phyloP scores from a whole-genome alignment of 805 yeast species.

The Candida namnaoensis region DNA sequence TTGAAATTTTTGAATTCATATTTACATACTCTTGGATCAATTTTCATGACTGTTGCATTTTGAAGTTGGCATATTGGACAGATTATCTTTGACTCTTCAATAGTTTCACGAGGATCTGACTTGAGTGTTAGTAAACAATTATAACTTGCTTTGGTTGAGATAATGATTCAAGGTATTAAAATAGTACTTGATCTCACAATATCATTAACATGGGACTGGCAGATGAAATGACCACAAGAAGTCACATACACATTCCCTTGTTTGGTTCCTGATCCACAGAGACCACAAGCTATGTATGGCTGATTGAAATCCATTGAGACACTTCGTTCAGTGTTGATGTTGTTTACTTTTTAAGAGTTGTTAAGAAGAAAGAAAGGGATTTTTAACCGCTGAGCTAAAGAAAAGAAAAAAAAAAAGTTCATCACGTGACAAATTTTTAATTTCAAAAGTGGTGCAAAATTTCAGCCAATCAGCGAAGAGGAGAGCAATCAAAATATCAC shows the following conservation, averaged over 20 bases:
- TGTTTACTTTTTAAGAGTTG: not conserved
- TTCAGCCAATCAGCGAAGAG: too few relatives aligned
- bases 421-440: too few relatives aligned
- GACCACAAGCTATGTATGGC: conserved; percentile 22
- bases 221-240: conserved; percentile 29
- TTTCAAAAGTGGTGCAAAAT: too few relatives aligned
- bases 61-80: conserved; percentile 12
- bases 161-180: not conserved
- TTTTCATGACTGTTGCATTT: conserved; percentile 8
- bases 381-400: not conserved
- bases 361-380: conserved; percentile 1
- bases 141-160: too few relatives aligned
- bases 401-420: not conserved
- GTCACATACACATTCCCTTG: conserved; percentile 20
- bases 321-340: too few relatives aligned
- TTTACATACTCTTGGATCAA: conserved; percentile 3
- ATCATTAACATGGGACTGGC: conserved; percentile 18
- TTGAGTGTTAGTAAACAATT: too few relatives aligned
- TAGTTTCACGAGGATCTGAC: not conserved
- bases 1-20: too few relatives aligned
- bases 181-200: too few relatives aligned
- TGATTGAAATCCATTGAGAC: conserved; percentile 11
- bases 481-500: too few relatives aligned
- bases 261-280: conserved; percentile 19
- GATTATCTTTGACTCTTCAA: conserved; percentile 3